phyloP scores from a whole-genome alignment of 306 rosid species.

The Rosa persica region DNA sequence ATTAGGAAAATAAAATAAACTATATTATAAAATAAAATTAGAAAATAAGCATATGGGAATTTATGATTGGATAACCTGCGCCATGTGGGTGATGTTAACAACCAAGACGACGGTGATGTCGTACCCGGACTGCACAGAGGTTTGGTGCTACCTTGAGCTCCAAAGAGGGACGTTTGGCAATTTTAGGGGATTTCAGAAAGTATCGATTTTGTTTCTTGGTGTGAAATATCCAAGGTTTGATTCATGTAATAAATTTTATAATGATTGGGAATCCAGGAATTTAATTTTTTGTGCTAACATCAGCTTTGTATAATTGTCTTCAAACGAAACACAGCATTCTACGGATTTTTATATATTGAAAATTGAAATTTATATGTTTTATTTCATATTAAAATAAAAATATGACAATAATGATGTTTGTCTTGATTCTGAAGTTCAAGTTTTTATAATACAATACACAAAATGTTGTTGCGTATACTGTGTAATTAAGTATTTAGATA shows the following conservation, averaged over 20 bases:
- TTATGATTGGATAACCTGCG: slow-evolving; percentile 19
- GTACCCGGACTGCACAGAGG: neutral
- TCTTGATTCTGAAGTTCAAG: no score
- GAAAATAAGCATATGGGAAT: slow-evolving; percentile 7
- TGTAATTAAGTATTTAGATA: no score
- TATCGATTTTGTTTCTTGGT: neutral
- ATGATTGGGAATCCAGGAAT: neutral
- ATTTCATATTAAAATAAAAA: no score
- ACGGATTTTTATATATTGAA: neutral
- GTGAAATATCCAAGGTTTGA: neutral
- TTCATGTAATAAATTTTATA: neutral
- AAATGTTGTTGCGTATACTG: no score
- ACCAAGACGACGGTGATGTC: slow-evolving; percentile 6
- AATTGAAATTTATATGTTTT: no score
- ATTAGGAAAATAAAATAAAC: neutral
- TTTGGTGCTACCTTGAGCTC: slow-evolving; percentile 17
- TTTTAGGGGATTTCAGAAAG: neutral
- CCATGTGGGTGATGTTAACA: slow-evolving; percentile 29
- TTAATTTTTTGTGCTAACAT: neutral
- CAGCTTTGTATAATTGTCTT: neutral
- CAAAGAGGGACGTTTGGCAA: slow-evolving; percentile 31
- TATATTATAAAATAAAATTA: neutral
- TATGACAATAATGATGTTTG: no score
- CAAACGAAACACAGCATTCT: neutral
- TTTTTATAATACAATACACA: no score